Evolutionary conservation across 192 early-diverging fungal genomes (phyloP), one percentile per base, ranked within the genome.

Genomic region (Backusella circina): DNA sequence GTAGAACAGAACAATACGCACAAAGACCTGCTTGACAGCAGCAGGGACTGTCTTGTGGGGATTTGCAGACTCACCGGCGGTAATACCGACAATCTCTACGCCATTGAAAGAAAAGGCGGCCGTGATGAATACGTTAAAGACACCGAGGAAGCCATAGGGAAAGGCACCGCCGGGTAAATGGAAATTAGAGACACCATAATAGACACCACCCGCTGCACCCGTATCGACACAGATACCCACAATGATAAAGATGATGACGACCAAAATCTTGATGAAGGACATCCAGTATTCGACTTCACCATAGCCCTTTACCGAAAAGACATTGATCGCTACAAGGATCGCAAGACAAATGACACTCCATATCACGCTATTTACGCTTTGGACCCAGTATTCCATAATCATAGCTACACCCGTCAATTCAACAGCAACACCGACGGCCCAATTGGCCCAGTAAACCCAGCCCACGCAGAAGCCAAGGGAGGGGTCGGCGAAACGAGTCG

Each of bases 221-320:
- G 90, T 85, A 73, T 89, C 87, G 7, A 94, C 91, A 37, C 94
- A 75, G 37, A 96, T 86, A 66, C 90, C 93, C 35, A 96, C 85
- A 61, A 97, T 84, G 68, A 97, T 86, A 73, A 98, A 97, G 57
- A 95, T 83, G 44, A 94, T 57, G 36, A 96, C 90, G 1, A 93
- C 88, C 13, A 94, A 69, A 57, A 98, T 89, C 81, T 98, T 98
- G 83, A 95, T 85, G n/a, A 91, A 61, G 2, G 91, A 87, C 74
- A 97, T 88, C 92, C 92, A 92, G 83, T 94, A 98, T 80, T 95
- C 94, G 2, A 88, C 77, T 79, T 95, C 94, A 69, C 94, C 94
- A 86, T 91, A 95, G n/a, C 92, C 89, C 54, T 83, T 85, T 65
- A 91, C 91, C 38, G 88, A 84, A 35, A 92, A 78, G 21, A 87